A percentile compares a stretch with the other conserved stretches of the same genome.
These are phyloP conservation scores for Talaromyces sp. DNA, from an alignment of 2,329 filamentous ascomycete species.

Conservation along the genomic window DNA sequence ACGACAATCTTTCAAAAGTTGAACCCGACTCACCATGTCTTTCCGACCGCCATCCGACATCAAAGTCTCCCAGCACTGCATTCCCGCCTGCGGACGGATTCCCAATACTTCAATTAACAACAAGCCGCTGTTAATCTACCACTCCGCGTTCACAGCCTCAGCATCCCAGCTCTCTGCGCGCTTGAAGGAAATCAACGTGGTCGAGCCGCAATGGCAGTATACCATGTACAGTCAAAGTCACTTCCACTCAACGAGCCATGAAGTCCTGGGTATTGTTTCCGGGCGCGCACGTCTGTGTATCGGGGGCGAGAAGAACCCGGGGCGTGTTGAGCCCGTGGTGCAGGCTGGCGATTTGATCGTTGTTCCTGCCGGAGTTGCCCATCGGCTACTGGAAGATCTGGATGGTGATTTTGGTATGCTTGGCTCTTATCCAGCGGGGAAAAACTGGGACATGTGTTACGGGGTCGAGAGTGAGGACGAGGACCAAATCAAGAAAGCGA, in stretches of 20 bases:
- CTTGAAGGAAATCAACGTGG: slow-evolving; percentile 48
- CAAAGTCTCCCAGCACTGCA: slow-evolving; percentile 52
- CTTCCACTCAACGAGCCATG: slow-evolving; percentile 63
- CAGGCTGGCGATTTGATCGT: slow-evolving; percentile 58
- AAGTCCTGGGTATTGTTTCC: slow-evolving; percentile 56
- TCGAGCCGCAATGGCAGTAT: slow-evolving; percentile 61
- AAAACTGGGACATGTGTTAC: slow-evolving; percentile 67
- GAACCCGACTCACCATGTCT: slow-evolving; percentile 16
- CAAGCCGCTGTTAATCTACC: slow-evolving; percentile 62
- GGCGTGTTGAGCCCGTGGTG: slow-evolving; percentile 50
- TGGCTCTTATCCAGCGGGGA: slow-evolving; percentile 55
- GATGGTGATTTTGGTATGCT: slow-evolving; percentile 58
- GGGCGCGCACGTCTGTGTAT: slow-evolving; percentile 60
- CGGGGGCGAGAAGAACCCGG: slow-evolving; percentile 57
- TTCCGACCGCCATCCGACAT: slow-evolving; percentile 47
- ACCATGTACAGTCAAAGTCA: slow-evolving; percentile 62
- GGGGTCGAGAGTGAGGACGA: slow-evolving; percentile 55
- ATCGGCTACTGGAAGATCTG: slow-evolving; percentile 56
- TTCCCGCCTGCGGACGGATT: slow-evolving; percentile 50
- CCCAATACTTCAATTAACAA: slow-evolving; percentile 61
- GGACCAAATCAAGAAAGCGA: slow-evolving; percentile 45
- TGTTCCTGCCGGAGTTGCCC: slow-evolving; percentile 60
- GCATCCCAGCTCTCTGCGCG: slow-evolving; percentile 52
- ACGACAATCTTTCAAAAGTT: too few species aligned
- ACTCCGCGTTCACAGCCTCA: slow-evolving; percentile 47